These are phyloP conservation scores for Zygoascus hellenicus DNA, from an alignment of 1,139 yeast species.

Conservation along the genomic window DNA sequence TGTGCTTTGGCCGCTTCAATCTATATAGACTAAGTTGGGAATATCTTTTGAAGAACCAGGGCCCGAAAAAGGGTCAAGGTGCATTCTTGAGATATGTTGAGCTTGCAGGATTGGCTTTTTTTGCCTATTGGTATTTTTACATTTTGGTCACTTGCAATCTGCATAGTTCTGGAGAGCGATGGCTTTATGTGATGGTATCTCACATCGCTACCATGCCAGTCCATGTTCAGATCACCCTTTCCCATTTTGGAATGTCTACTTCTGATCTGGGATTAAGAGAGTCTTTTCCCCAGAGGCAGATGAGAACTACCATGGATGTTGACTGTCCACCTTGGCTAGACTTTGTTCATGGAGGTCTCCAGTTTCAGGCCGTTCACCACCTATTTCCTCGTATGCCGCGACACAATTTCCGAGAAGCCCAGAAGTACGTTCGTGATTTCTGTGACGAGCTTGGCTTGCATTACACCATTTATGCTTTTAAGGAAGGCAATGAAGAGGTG, in stretches of 20 bases:
- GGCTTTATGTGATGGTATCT: constrained; percentile 60
- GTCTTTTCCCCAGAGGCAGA: constrained; percentile 73
- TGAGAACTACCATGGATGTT: constrained; percentile 92
- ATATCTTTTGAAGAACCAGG: constrained; percentile 62
- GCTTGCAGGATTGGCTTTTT: constrained; percentile 58
- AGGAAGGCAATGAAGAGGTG: constrained; percentile 67
- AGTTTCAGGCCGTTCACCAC: constrained; percentile 88
- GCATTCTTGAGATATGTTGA: constrained; percentile 85
- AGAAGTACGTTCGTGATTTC: constrained; percentile 64
- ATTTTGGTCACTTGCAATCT: constrained; percentile 49
- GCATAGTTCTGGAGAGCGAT: constrained; percentile 47
- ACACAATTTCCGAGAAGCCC: constrained; percentile 74
- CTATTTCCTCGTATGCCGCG: constrained; percentile 85
- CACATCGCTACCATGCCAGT: constrained; percentile 83
- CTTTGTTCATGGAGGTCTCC: constrained; percentile 86
- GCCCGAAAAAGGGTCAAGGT: constrained; percentile 75
- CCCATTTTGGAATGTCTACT: constrained; percentile 93
- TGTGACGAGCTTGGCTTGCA: constrained; percentile 73
- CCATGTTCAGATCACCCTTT: constrained; percentile 84
- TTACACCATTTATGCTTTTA: constrained; percentile 81
- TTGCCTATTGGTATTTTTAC: constrained; percentile 78
- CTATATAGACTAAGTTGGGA: constrained; percentile 77
- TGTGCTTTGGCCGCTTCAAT: constrained; percentile 81
- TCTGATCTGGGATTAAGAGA: constrained; percentile 78
- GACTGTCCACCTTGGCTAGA: constrained; percentile 93